Conservation (phyloP, 805 yeast species). For the Scheffersomyces ergatensis region DNA sequence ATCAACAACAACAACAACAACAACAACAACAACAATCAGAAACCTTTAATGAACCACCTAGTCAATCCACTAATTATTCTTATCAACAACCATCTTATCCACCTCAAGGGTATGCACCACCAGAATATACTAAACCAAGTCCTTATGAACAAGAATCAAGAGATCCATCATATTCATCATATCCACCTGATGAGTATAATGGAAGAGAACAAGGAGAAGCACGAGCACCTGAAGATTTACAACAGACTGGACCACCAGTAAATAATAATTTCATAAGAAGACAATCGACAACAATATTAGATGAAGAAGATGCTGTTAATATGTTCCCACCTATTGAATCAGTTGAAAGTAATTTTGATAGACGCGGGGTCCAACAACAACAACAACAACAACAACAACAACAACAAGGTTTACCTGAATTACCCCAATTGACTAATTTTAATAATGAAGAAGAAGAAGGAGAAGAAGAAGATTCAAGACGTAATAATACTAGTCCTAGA, state of each 20-base stretch:
- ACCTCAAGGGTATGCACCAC: background rate
- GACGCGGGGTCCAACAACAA: background rate
- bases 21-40: slow-evolving; percentile 1
- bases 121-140: background rate
- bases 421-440: slow-evolving; percentile 6
- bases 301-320: slow-evolving; percentile 8
- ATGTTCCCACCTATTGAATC: slow-evolving; percentile 9
- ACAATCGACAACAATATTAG: slow-evolving; percentile 6
- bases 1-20: slow-evolving; percentile 1
- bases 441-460: slow-evolving; percentile 4
- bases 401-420: slow-evolving; percentile 6
- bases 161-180: background rate
- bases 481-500: background rate
- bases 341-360: slow-evolving; percentile 6
- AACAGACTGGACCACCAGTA: background rate
- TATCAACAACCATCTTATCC: background rate
- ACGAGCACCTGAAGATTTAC: background rate
- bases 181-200: background rate
- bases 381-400: background rate
- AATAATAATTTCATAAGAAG: slow-evolving; percentile 4
- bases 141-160: background rate
- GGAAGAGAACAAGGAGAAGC: slow-evolving; percentile 4
- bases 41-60: background rate
- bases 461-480: slow-evolving; percentile 1
- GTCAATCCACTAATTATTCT: background rate